Conservation (phyloP, 306 rosid species). For the Cicer bijugum region DNA sequence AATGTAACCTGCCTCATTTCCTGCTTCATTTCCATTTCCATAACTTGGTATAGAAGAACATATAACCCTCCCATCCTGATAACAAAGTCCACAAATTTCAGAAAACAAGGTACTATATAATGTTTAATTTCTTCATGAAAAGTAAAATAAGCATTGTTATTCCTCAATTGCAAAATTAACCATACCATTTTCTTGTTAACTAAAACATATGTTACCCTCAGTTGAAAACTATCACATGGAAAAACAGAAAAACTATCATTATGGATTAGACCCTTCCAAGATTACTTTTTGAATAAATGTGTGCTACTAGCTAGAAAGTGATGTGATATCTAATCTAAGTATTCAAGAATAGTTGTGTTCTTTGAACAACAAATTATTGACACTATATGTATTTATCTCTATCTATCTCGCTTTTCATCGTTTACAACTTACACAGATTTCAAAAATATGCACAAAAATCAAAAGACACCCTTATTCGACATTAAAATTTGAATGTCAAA, state of each 20-base stretch:
- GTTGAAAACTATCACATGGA: background rate
- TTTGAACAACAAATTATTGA: too few relatives aligned
- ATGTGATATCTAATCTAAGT: too few relatives aligned
- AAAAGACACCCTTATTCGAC: too few relatives aligned
- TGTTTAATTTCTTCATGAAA: background rate
- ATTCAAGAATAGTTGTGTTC: too few relatives aligned
- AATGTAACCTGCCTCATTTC: slow-evolving; percentile 67
- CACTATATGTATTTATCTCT: too few relatives aligned
- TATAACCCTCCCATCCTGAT: slow-evolving; percentile 71
- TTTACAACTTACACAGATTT: too few relatives aligned
- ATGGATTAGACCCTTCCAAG: too few relatives aligned
- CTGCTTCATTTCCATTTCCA: slow-evolving; percentile 70
- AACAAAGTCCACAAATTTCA: slow-evolving; percentile 14
- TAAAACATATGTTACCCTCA: background rate
- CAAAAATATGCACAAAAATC: too few relatives aligned
- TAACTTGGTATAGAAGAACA: slow-evolving; percentile 77
- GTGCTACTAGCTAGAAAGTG: too few relatives aligned
- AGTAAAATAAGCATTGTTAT: background rate
- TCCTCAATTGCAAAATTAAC: background rate
- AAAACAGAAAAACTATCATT: background rate
- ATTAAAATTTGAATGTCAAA: too few relatives aligned
- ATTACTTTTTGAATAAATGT: too few relatives aligned
- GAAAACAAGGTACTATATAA: background rate
- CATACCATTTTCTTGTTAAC: background rate
- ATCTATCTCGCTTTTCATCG: too few relatives aligned